Base-by-base conservation (phyloP, 495 filamentous ascomycete genomes). In the Evansstolkia leycettana region DNA sequence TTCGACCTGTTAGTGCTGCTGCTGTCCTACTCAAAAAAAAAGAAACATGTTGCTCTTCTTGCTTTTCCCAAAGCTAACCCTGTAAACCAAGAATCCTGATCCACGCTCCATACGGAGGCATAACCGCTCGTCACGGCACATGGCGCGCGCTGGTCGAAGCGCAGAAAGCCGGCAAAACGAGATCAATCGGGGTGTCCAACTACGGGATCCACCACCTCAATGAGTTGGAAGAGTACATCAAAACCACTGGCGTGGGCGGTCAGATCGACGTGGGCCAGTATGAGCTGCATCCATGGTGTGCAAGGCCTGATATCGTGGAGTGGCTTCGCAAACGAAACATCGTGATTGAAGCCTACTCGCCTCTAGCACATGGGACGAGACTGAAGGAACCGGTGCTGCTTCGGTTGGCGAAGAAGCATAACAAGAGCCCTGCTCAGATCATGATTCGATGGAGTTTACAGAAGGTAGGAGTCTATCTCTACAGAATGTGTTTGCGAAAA, bases 211-310 rank as follows among this genome's bases (percentile, higher is more conserved):
- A 69, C 37, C 79, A 84, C 67, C 52, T 83, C 10, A 56, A 78
- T 43, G 78, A 84, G 52, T 63, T 84, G 7, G 39, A 51, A 23
- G 29, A 18, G 15, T 40, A 51, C 14, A 51, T 46, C 2, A 41
- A 37, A 5, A 42, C 43, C n/a, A 7, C 64, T 63, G 29, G 73
- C 69, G 12, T 51, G 51, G 9, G 65, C 63, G 29, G 73, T 68
- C 12, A 52, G 51, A 9, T 78, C 0, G 64, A 62, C 0, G 67
- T 84, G 18, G 81, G 83, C 40, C 79, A 84, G 53, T 68, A 81
- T 37, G 79, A 82, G 48, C 65, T 80, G 0, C 77, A 82, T 35
- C 79, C 77, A 0, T 84, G 81, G 58, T 78, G 80, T 39, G 74
- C 75, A 0, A 65, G 74, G 9, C 59, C 50, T 0, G 67, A 69